Conservation (phyloP, 1,139 yeast genomes). For the Candida sanyaensis region DNA sequence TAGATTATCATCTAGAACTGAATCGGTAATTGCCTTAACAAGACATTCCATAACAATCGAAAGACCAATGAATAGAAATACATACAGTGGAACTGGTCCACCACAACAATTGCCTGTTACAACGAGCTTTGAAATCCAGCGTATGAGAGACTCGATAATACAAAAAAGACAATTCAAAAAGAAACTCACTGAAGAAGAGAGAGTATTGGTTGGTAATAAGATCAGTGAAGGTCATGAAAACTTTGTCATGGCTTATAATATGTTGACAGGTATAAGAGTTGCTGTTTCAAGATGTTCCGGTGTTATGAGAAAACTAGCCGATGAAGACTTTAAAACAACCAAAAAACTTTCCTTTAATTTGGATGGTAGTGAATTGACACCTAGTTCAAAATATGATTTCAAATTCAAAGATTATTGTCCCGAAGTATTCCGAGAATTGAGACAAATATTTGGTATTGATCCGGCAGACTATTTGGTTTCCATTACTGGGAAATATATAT, state of each 20-base stretch:
- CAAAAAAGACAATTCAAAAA: constrained; percentile 39
- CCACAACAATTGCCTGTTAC: constrained; percentile 10
- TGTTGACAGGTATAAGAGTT: constrained; percentile 95
- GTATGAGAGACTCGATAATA: constrained; percentile 44
- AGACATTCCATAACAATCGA: constrained; percentile 13
- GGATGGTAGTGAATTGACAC: constrained; percentile 87
- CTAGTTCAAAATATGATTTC: constrained; percentile 92
- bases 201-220: constrained; percentile 71
- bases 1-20: constrained; percentile 10
- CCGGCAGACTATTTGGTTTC: constrained; percentile 96
- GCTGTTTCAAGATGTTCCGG: constrained; percentile 94
- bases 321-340: constrained; percentile 66
- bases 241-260: constrained; percentile 92
- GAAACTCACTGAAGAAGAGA: constrained; percentile 39
- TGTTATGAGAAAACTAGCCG: constrained; percentile 69
- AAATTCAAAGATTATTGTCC: constrained; percentile 97
- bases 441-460: constrained; percentile 80
- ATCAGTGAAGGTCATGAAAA: constrained; percentile 92
- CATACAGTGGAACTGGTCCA: constrained; percentile 18
- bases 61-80: constrained; percentile 19
- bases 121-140: constrained; percentile 32
- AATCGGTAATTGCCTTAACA: constrained; percentile 17
- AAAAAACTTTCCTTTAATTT: constrained; percentile 85
- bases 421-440: constrained; percentile 84
- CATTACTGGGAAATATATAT: constrained; percentile 86